Base-by-base conservation (phyloP, 305 asterid species). In the Stenogyne calaminthoides region DNA sequence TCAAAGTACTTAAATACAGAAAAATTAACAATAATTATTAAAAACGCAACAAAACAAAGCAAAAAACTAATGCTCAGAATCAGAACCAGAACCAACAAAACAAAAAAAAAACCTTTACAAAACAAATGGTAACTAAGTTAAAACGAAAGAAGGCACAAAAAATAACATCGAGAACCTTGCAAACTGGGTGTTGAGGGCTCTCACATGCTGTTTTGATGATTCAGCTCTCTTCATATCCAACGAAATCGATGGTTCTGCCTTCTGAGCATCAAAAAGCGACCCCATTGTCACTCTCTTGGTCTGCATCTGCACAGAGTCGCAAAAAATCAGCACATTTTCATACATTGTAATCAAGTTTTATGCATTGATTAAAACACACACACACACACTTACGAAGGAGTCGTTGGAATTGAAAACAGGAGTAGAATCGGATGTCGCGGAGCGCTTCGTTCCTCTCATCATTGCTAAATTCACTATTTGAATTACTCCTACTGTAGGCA, bases 121-220 rank as follows among this genome's bases (percentile, higher is more conserved):
- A 27, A 54, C 1, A 9, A 71, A 36, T 1, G 56, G 63, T 0
- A 32, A 63, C 39, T 4, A 60, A 64, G 34, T 19, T 36, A 19
- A 55, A 20, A 47, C 66, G 0, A 46, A 60, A 39, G 19, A 64
- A 7, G 47, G 16, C 10, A 22, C 0, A 64, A 4, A 56, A 67
- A 64, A 42, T 5, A 69, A 68, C 55, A 69, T 56, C 62, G 61
- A 70, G 62, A 68, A 95, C 97, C 97, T 92, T 71, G 98, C 98
- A 67, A 92, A 95, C 74, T 95, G 97, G 54, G 85, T 84, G 83
- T 95, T 92, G 80, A 92, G 97, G 82, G 97, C 99, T 89, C 91
- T 90, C 79, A 90, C 98, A 72, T 95, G 96, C 87, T 84, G 96
- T 73, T 84, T 87, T 51, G 97, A 92, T 73, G 91, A 88, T 76